Evolutionary conservation across 2,329 filamentous ascomycete species (phyloP), one percentile per base, ranked within the genome.

Genomic region (Trichoderma harzianum): DNA sequence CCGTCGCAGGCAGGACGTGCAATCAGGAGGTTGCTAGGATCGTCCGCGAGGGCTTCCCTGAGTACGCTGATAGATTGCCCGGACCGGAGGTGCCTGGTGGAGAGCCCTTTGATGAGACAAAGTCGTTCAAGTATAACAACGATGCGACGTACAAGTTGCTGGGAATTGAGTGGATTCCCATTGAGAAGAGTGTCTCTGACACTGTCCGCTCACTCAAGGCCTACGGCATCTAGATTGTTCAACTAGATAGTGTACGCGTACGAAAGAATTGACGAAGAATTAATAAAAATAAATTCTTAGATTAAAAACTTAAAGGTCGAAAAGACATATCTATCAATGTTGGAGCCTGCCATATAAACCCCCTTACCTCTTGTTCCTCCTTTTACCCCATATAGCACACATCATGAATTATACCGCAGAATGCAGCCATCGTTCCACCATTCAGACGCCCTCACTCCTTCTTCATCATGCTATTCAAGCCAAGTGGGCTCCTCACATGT

Each of bases 171-270:
- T 93, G 88, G 84, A 88, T 83, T 74, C 79, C 82, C 5, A 76
- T 93, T 39, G 90, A 93, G 79, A 84, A 90, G 80, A 86, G 84
- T 32, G 84, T 91, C 32, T 83, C 86, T 7, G 91, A 93, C 77
- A 86, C 90, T 7, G 85, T 92, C 21, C 88, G 88, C 80, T 90
- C 87, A 36, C 79, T 94, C 76, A 86, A 91, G 79, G 78, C 77
- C n/a, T 77, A 83, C 64, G 77, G 76, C 0, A 76, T 78, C 32
- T 81, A 66, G 60, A 70, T 18, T 14, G 7, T 7, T 10, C 11
- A 0, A 2, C 11, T 30, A 18, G 32, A 5, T 61, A 30, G 3
- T 24, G 16, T 32, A 21, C 18, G 8, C 21, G n/a, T 51, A 51
- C 3, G n/a, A 51, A n/a, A 11, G n/a, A 51, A 10, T 12, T 3